Evolutionary conservation across 768 basidiomycete genomes (phyloP).

Genomic region (Suillus discolor): DNA sequence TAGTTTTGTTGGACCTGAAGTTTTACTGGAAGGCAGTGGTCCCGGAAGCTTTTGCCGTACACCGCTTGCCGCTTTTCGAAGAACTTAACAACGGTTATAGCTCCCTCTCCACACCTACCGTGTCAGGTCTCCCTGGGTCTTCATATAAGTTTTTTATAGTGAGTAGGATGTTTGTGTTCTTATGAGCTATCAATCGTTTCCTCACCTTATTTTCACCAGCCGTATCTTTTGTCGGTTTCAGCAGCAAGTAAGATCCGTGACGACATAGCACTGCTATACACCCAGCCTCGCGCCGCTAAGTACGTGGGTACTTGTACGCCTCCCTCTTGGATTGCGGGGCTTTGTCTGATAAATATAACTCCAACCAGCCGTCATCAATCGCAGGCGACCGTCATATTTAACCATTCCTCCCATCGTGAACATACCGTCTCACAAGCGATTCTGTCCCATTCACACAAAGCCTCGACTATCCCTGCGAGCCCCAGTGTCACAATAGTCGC

Average conservation of each 20-base stretch:
- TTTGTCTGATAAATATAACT: neutral
- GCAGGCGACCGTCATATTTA: slow-evolving; percentile 1
- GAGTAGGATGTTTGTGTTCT: neutral
- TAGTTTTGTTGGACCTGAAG: neutral
- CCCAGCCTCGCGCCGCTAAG: neutral
- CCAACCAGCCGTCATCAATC: neutral
- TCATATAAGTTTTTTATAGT: neutral
- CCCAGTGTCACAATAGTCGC: neutral
- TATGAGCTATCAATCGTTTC: no score
- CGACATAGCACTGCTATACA: neutral
- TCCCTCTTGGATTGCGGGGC: neutral
- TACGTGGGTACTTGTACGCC: neutral
- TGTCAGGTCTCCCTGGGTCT: neutral
- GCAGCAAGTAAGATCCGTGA: neutral
- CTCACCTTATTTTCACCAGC: neutral
- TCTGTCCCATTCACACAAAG: neutral
- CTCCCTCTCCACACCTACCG: neutral
- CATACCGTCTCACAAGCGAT: neutral
- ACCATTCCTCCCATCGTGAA: slow-evolving; percentile 2
- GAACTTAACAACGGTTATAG: slow-evolving; percentile 6
- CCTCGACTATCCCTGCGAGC: neutral
- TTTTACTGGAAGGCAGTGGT: no score
- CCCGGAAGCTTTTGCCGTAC: neutral
- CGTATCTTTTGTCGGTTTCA: neutral
- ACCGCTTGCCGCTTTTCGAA: neutral